phyloP scores from a whole-genome alignment of 2,329 filamentous ascomycete genomes.

The Paraphoma chrysanthemicola region DNA sequence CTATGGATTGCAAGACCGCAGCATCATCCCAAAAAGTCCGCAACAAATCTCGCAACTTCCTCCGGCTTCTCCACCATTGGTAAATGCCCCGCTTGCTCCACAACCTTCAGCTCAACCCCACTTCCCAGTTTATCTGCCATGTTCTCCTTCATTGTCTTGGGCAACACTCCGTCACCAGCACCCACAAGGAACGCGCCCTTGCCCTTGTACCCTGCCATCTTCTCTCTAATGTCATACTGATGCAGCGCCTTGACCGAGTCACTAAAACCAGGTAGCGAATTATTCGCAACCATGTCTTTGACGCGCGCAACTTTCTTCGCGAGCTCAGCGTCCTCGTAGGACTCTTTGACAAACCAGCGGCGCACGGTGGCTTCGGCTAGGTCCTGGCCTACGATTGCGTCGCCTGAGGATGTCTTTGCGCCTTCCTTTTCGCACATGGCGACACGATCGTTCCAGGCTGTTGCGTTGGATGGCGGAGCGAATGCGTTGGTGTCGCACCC shows the following conservation, averaged over 20 bases:
- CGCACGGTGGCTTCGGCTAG: constrained; percentile 75
- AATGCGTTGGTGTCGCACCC: constrained; percentile 81
- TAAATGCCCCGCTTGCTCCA: constrained; percentile 77
- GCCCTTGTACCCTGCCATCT: constrained; percentile 62
- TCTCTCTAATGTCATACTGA: constrained; percentile 70
- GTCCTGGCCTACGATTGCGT: constrained; percentile 65
- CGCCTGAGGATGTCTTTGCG: constrained; percentile 46
- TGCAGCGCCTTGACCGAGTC: constrained; percentile 74
- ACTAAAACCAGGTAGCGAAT: constrained; percentile 73
- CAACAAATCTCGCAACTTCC: constrained; percentile 70
- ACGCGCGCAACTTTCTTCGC: constrained; percentile 65
- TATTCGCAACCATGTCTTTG: constrained; percentile 71
- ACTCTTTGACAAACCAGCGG: constrained; percentile 73
- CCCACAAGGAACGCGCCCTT: constrained; percentile 76
- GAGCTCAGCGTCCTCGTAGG: constrained; percentile 61
- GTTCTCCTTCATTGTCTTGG: constrained; percentile 77
- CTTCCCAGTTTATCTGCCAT: constrained; percentile 61
- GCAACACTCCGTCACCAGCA: constrained; percentile 75
- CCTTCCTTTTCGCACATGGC: constrained; percentile 67
- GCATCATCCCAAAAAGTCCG: constrained; percentile 53
- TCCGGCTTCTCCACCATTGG: constrained; percentile 81
- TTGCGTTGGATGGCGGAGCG: constrained; percentile 75
- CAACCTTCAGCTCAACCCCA: constrained; percentile 66
- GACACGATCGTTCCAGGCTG: constrained; percentile 81
- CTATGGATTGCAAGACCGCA: too few relatives aligned